A percentile compares a stretch with the other conserved stretches of the same genome.
Conservation (phyloP, 768 basidiomycete genomes). For the Stropharia rugosoannulata region DNA sequence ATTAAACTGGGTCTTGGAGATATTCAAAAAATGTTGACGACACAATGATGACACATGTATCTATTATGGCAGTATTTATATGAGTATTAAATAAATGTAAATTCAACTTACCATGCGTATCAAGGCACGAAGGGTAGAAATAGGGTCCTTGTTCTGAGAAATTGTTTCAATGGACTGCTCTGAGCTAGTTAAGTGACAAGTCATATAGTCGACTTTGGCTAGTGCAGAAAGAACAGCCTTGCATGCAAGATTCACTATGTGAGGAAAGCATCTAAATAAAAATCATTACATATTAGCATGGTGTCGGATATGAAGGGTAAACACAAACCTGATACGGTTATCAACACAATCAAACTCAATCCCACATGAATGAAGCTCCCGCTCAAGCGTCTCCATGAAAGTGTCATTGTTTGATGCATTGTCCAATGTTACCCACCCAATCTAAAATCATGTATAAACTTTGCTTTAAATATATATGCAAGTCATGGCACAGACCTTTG, state of each 20-base stretch:
- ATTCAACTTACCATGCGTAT: no score
- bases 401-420: slow-evolving; percentile 35
- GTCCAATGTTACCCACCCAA: slow-evolving; percentile 36
- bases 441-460: slow-evolving; percentile 22
- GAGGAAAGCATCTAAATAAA: slow-evolving; percentile 28
- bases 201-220: background rate
- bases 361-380: slow-evolving; percentile 11
- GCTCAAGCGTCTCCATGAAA: slow-evolving; percentile 18
- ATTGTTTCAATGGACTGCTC: no score
- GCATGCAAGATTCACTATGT: slow-evolving; percentile 31
- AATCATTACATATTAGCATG: no score
- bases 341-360: slow-evolving; percentile 21
- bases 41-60: slow-evolving; percentile 20
- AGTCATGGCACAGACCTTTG: no score
- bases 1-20: background rate
- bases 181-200: no score
- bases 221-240: slow-evolving; percentile 17
- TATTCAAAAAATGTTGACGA: slow-evolving; percentile 8
- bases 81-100: background rate
- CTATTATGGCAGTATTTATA: background rate
- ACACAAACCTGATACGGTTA: no score
- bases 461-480: no score
- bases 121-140: no score
- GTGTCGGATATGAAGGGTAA: no score
- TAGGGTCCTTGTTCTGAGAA: no score